Percentiles rank a stretch among this genome's conserved stretches.
phyloP scores from a whole-genome alignment of 1,284 basidiomycete genomes.

The Irpex rosettiformis region DNA sequence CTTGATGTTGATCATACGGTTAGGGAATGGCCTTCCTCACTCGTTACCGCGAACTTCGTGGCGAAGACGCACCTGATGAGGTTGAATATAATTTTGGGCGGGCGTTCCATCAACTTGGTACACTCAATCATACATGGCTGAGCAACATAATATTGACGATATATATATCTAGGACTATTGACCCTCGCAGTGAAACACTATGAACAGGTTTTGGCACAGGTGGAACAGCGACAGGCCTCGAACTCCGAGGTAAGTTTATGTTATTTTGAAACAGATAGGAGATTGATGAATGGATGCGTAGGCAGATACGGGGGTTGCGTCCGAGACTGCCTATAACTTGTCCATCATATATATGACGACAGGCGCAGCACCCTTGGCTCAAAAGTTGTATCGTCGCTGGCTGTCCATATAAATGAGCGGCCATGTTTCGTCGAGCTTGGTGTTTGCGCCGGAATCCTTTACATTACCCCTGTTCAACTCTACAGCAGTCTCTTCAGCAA shows the following conservation, averaged over 20 bases:
- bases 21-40: slow-evolving; percentile 83
- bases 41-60: slow-evolving; percentile 63
- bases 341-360: slow-evolving; percentile 78
- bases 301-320: slow-evolving; percentile 46
- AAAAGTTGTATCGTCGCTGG: slow-evolving; percentile 66
- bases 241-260: slow-evolving; percentile 21
- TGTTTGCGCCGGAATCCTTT: too few relatives aligned
- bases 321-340: slow-evolving; percentile 87
- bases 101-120: slow-evolving; percentile 88
- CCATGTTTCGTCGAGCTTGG: too few relatives aligned
- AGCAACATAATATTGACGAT: neutral
- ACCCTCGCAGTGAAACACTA: slow-evolving; percentile 84
- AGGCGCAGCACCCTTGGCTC: slow-evolving; percentile 66
- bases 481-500: too few relatives aligned
- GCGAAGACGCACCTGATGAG: slow-evolving; percentile 49
- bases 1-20: neutral
- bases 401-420: slow-evolving; percentile 36
- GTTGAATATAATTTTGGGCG: slow-evolving; percentile 93
- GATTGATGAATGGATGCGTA: slow-evolving; percentile 12
- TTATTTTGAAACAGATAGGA: neutral
- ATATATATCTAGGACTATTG: slow-evolving; percentile 55
- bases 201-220: slow-evolving; percentile 65
- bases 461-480: too few relatives aligned
- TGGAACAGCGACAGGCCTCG: slow-evolving; percentile 34
- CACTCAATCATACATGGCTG: slow-evolving; percentile 14